Conservation (phyloP, 306 rosid species). For the Bauhinia variegata region DNA sequence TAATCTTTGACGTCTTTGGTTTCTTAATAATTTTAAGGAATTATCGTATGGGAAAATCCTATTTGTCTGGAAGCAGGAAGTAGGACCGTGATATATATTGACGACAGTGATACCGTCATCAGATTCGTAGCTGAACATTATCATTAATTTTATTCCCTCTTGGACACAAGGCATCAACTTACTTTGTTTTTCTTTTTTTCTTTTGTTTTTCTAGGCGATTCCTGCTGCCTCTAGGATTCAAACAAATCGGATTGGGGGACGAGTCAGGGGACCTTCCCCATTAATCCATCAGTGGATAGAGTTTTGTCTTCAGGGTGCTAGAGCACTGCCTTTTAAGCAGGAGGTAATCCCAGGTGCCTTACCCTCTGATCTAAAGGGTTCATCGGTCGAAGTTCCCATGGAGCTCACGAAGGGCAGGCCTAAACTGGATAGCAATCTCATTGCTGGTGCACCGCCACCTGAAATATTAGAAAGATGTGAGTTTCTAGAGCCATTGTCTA, state of each 20-base stretch:
- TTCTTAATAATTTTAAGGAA: constrained; percentile 12
- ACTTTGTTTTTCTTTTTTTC: neutral
- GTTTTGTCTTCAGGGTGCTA: constrained; percentile 86
- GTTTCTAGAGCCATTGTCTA: constrained; percentile 77
- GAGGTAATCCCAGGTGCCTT: constrained; percentile 90
- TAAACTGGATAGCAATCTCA: constrained; percentile 73
- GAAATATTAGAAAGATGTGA: constrained; percentile 73
- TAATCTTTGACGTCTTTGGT: constrained; percentile 18
- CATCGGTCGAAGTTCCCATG: constrained; percentile 38
- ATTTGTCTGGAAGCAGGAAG: constrained; percentile 6
- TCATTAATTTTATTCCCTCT: constrained; percentile 5
- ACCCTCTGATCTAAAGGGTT: constrained; percentile 60
- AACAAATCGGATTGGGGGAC: constrained; percentile 69
- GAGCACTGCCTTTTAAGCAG: constrained; percentile 84
- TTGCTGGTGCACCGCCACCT: constrained; percentile 75
- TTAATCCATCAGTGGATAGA: constrained; percentile 88
- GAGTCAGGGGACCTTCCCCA: constrained; percentile 88
- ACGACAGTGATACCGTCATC: neutral
- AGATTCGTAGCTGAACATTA: constrained; percentile 6
- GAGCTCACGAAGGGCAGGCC: constrained; percentile 75
- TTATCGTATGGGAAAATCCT: neutral
- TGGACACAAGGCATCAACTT: constrained; percentile 15
- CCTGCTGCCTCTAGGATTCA: constrained; percentile 72
- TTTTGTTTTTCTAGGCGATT: constrained; percentile 58
- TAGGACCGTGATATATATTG: neutral